phyloP scores from a whole-genome alignment of 1,284 basidiomycete genomes.

The Cutaneotrichosporon spelunceum region DNA sequence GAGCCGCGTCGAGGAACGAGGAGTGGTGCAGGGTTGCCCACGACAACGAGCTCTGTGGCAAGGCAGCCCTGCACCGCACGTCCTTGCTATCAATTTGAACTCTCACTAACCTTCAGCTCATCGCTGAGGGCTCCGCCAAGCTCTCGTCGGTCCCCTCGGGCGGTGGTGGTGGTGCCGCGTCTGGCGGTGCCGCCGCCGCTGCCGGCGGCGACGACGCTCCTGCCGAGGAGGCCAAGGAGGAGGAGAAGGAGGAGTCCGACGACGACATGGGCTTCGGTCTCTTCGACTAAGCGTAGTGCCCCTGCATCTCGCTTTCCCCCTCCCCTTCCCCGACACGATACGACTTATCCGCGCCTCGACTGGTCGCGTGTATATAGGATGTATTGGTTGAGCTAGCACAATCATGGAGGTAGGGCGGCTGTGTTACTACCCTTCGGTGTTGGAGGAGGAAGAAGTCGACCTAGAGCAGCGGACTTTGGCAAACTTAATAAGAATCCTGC shows the following conservation, averaged over 20 bases:
- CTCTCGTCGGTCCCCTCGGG: constrained; percentile 76
- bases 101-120: constrained; percentile 61
- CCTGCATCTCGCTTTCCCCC: neutral
- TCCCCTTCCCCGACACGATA: constrained; percentile 3
- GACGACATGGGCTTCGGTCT: constrained; percentile 73
- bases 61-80: neutral
- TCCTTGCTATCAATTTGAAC: neutral
- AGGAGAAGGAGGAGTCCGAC: constrained; percentile 56
- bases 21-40: neutral
- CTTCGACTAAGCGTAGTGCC: constrained; percentile 67
- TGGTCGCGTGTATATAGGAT: constrained; percentile 5
- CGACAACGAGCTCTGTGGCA: neutral
- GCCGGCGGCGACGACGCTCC: constrained; percentile 63
- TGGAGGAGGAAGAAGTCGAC: too few species aligned
- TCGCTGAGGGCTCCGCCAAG: constrained; percentile 87
- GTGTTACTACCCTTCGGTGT: neutral
- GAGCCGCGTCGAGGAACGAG: constrained; percentile 33
- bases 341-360: constrained; percentile 2
- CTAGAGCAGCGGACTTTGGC: too few species aligned
- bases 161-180: constrained; percentile 47
- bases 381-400: constrained; percentile 9
- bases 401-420: neutral
- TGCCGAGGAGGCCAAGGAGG: constrained; percentile 64
- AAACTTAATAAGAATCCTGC: too few species aligned
- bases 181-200: constrained; percentile 52